Base-by-base conservation (phyloP, 73 alveolate genomes). In the Paramecium biaurelia region DNA sequence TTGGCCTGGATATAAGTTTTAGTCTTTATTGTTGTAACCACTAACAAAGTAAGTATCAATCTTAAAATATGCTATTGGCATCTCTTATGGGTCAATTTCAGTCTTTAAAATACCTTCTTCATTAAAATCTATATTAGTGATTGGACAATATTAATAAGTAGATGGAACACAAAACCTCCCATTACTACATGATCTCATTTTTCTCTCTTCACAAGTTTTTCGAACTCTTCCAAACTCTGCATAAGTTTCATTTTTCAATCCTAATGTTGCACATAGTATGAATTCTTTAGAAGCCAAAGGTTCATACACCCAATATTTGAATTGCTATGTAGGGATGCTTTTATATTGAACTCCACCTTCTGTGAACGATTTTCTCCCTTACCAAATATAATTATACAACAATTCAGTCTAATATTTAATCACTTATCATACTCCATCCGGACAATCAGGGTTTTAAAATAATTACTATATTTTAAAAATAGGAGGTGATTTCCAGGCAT, bases 401-500 rank as follows among this genome's bases (percentile, higher is more conserved):
- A 63, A 2, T 63, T 14, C 20, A 63, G 84, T 14, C 84, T 63
- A 63, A 63, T 63, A 30, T 30, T 38, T 26, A 63, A 63, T 63
- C 45, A 63, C 41, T 63, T 30, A 63, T 63, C 30, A 53, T 63
- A 63, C 84, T 63, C 84, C 84, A 11, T 2, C 15, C 2, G 84
- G 84, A 63, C 84, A 63, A 9, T 26, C 21, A 4, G 84, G 41
- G 20, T 63, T 30, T 63, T 49, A 26, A 12, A 63, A 63, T 30
- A 30, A 63, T 26, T 63, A 63, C 28, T 26, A 30, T 30, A 63
- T 63, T 63, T 63, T 63, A 32, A 63, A 63, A 63, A 63, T 63
- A 30, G 84, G 84, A 63, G 84, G 84, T 63, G 84, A 63, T 63
- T 63, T 26, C 84, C 84, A 63, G 3, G 84, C 84, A 63, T 63